These are phyloP conservation scores for Sporothrix protearum DNA, from an alignment of 2,329 filamentous ascomycete genomes.

Conservation along the genomic window DNA sequence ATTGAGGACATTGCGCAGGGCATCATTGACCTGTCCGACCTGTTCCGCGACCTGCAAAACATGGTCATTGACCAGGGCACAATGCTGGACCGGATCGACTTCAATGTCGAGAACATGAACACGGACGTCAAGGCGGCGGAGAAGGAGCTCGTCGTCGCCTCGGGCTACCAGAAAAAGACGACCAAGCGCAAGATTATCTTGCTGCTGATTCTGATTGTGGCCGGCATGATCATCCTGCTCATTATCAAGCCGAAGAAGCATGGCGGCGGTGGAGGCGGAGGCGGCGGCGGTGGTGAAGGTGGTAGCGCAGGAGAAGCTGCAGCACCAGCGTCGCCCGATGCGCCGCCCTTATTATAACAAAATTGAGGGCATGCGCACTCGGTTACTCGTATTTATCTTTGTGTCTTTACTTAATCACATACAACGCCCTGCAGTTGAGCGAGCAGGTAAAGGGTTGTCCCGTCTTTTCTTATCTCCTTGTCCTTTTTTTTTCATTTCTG, in stretches of 20 bases:
- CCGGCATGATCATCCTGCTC: constrained; percentile 80
- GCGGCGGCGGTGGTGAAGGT: background rate
- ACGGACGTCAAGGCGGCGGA: constrained; percentile 89
- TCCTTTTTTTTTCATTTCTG: background rate
- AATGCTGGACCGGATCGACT: constrained; percentile 91
- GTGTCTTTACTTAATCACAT: background rate
- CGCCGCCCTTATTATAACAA: constrained; percentile 14
- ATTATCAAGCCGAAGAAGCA: constrained; percentile 70
- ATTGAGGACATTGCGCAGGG: constrained; percentile 98
- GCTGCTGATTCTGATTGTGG: constrained; percentile 77
- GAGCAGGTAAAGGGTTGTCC: constrained; percentile 3
- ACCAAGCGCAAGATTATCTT: constrained; percentile 92
- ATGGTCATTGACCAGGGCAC: constrained; percentile 95
- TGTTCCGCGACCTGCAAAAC: constrained; percentile 91
- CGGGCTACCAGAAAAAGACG: constrained; percentile 80
- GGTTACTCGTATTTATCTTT: background rate
- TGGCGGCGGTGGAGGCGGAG: constrained; percentile 27
- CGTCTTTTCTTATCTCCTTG: background rate
- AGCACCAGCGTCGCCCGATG: background rate
- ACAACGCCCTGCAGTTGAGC: constrained; percentile 18
- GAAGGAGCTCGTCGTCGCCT: constrained; percentile 84
- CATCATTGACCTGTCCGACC: constrained; percentile 93
- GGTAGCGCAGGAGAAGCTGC: background rate
- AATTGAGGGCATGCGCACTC: background rate
- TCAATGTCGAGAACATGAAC: constrained; percentile 96